A percentile compares a stretch with the other conserved stretches of the same genome.
Conservation (phyloP, 2,329 filamentous ascomycete genomes). For the Penicillium psychrosexuale region DNA sequence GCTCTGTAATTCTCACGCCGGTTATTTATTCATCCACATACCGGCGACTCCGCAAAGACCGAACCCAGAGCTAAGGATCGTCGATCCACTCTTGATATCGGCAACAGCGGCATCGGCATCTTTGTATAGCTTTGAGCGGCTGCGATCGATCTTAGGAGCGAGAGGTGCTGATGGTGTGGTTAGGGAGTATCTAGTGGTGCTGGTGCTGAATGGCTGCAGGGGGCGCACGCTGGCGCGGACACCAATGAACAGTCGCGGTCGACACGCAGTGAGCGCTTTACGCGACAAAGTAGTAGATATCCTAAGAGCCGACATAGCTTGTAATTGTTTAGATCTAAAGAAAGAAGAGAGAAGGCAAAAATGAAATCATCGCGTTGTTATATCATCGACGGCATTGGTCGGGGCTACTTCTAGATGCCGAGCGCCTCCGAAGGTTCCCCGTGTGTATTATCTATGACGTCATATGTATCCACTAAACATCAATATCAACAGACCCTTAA, state of each 20-base stretch:
- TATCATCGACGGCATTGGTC: slow-evolving; percentile 7
- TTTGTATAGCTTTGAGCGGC: slow-evolving; percentile 37
- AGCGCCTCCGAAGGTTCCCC: background rate
- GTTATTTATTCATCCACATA: slow-evolving; percentile 35
- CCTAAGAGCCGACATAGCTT: slow-evolving; percentile 27
- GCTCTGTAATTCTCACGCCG: background rate
- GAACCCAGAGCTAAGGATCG: slow-evolving; percentile 73
- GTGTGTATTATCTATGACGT: background rate
- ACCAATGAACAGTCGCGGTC: slow-evolving; percentile 21
- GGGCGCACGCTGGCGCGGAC: slow-evolving; percentile 17
- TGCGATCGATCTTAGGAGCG: slow-evolving; percentile 30
- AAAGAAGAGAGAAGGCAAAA: background rate
- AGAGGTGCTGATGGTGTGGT: slow-evolving; percentile 15
- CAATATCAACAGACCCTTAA: background rate
- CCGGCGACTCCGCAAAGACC: slow-evolving; percentile 75
- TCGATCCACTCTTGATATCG: slow-evolving; percentile 67
- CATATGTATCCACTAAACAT: background rate
- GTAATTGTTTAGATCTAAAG: background rate
- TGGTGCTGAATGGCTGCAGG: slow-evolving; percentile 3
- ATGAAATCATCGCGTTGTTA: slow-evolving; percentile 5
- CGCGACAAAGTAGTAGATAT: slow-evolving; percentile 25
- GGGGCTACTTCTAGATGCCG: slow-evolving; percentile 15
- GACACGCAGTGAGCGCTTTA: slow-evolving; percentile 22
- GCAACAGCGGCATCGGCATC: slow-evolving; percentile 65
- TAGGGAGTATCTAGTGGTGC: slow-evolving; percentile 22